Evolutionary conservation across 1,284 basidiomycete species (phyloP).

Genomic region (Heterobasidion parviporum): DNA sequence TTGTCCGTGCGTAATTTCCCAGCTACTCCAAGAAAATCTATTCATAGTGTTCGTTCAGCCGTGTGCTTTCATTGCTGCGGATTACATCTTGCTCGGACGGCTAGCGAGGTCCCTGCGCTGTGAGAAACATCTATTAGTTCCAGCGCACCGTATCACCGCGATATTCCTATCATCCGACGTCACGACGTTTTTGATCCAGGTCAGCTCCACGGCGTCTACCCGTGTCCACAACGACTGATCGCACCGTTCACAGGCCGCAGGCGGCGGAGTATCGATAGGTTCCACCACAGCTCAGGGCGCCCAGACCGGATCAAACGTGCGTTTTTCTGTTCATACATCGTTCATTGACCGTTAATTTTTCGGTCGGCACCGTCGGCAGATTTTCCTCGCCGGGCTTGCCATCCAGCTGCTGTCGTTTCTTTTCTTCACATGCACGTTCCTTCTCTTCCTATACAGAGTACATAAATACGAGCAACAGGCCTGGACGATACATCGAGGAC

Average conservation of each 20-base stretch:
- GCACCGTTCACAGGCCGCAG: constrained; percentile 31
- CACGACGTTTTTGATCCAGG: constrained; percentile 63
- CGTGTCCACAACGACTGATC: constrained; percentile 13
- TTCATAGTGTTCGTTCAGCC: constrained; percentile 27
- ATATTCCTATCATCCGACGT: constrained; percentile 54
- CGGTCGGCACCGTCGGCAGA: constrained; percentile 21
- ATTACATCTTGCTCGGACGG: constrained; percentile 62
- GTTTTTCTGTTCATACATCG: constrained; percentile 4
- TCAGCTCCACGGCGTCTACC: neutral
- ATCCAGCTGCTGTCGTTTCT: constrained; percentile 59
- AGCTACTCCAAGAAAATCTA: neutral
- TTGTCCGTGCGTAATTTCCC: constrained; percentile 37
- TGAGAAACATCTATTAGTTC: constrained; percentile 45
- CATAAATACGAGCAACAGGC: constrained; percentile 33
- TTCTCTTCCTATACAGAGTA: constrained; percentile 50
- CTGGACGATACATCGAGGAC: constrained; percentile 33
- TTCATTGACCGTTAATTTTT: too few species aligned
- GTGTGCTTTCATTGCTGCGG: constrained; percentile 71
- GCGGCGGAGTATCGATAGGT: constrained; percentile 31
- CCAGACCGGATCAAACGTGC: constrained; percentile 27
- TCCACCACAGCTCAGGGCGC: constrained; percentile 20
- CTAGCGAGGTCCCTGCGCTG: constrained; percentile 45
- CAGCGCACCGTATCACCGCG: constrained; percentile 41
- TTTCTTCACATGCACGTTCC: constrained; percentile 49
- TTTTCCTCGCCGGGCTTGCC: constrained; percentile 58